Evolutionary conservation across 345 rosid genomes (phyloP).

Genomic region (Mangifera indica): DNA sequence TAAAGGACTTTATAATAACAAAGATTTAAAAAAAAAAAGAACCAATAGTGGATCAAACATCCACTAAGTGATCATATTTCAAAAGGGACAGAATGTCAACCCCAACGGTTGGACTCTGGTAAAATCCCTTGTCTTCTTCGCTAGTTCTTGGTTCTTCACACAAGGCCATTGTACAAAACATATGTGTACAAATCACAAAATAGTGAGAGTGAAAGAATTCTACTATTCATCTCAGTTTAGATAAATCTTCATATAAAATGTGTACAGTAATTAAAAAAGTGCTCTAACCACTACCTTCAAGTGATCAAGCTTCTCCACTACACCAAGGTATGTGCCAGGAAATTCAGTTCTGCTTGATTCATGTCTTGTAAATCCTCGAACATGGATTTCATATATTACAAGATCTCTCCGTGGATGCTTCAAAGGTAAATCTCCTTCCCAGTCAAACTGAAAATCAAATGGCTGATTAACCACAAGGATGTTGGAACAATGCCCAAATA

Average conservation of each 20-base stretch:
- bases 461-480: neutral
- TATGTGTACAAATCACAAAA: constrained; percentile 7
- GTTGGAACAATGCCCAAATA: constrained; percentile 1
- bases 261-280: neutral
- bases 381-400: constrained; percentile 91
- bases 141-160: neutral
- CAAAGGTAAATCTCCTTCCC: constrained; percentile 96
- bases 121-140: neutral
- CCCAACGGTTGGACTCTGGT: too few relatives aligned
- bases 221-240: neutral
- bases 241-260: neutral
- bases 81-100: too few relatives aligned
- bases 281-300: constrained; percentile 56
- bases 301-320: constrained; percentile 90
- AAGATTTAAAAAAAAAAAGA: too few relatives aligned
- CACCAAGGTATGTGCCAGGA: constrained; percentile 87
- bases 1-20: too few relatives aligned
- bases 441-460: constrained; percentile 70
- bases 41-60: too few relatives aligned
- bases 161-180: neutral
- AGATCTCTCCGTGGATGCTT: constrained; percentile 70
- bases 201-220: neutral
- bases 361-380: constrained; percentile 85
- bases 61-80: too few relatives aligned
- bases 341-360: constrained; percentile 67